Conservation (phyloP, 108 stramenopile species). For the Aurantiochytrium sp. region DNA sequence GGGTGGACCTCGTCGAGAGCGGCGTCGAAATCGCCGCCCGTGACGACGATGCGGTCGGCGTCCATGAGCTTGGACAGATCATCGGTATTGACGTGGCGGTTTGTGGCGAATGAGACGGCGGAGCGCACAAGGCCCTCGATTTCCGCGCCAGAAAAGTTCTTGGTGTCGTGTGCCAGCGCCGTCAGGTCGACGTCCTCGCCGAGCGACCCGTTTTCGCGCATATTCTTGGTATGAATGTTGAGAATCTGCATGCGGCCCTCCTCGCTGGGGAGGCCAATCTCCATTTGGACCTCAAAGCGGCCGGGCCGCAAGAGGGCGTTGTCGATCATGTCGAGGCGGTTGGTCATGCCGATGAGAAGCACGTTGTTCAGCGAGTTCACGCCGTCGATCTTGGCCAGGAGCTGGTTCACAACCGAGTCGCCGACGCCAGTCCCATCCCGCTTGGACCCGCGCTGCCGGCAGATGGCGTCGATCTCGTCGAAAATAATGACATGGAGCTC, state of each 20-base stretch:
- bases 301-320: slow-evolving; percentile 96
- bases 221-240: slow-evolving; percentile 86
- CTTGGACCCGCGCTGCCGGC: slow-evolving; percentile 83
- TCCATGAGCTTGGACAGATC: slow-evolving; percentile 74
- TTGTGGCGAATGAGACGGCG: slow-evolving; percentile 83
- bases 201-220: slow-evolving; percentile 78
- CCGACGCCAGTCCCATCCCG: slow-evolving; percentile 86
- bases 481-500: slow-evolving; percentile 98
- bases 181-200: slow-evolving; percentile 74
- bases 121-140: slow-evolving; percentile 93
- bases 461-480: slow-evolving; percentile 99
- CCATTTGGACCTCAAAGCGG: slow-evolving; percentile 93
- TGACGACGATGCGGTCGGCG: slow-evolving; percentile 56
- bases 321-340: slow-evolving; percentile 99
- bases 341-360: slow-evolving; percentile 98
- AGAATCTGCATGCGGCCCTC: slow-evolving; percentile 91
- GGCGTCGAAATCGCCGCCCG: slow-evolving; percentile 65
- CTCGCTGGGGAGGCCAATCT: slow-evolving; percentile 90
- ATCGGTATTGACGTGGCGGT: slow-evolving; percentile 32
- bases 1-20: slow-evolving; percentile 85
- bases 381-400: slow-evolving; percentile 97
- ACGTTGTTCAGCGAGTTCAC: slow-evolving; percentile 98
- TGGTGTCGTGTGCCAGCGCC: slow-evolving; percentile 76
- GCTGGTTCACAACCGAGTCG: slow-evolving; percentile 98
- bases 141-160: slow-evolving; percentile 98